phyloP scores from a whole-genome alignment of 345 rosid species.

The Gossypium mustelinum region DNA sequence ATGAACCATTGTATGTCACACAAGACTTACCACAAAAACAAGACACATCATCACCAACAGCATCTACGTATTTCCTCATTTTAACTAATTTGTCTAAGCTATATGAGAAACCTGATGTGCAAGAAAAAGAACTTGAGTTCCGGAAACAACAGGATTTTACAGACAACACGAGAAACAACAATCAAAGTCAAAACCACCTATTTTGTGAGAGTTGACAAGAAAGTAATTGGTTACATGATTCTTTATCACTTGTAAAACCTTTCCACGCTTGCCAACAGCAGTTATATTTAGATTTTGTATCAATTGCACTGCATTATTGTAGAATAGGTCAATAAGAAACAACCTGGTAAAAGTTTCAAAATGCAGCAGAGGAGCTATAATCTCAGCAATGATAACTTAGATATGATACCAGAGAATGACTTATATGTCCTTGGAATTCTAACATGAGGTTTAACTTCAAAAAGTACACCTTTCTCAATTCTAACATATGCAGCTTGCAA shows the following conservation, averaged over 20 bases:
- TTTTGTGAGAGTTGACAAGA: constrained; percentile 58
- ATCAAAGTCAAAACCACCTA: constrained; percentile 42
- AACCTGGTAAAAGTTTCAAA: neutral
- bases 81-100: constrained; percentile 69
- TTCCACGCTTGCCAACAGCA: constrained; percentile 80
- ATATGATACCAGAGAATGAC: constrained; percentile 77
- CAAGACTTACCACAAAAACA: constrained; percentile 78
- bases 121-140: neutral
- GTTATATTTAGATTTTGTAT: constrained; percentile 75
- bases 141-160: neutral
- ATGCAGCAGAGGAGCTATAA: neutral
- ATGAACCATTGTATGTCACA: constrained; percentile 51
- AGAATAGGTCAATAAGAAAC: constrained; percentile 12
- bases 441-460: constrained; percentile 82
- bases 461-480: constrained; percentile 82
- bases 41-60: constrained; percentile 47
- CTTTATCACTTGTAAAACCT: constrained; percentile 69
- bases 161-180: neutral
- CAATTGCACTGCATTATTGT: constrained; percentile 64
- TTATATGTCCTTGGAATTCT: constrained; percentile 85
- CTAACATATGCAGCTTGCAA: constrained; percentile 67
- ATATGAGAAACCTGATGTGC: constrained; percentile 63
- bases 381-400: constrained; percentile 37
- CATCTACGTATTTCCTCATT: constrained; percentile 52
- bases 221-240: constrained; percentile 65